phyloP scores from a whole-genome alignment of 1,284 basidiomycete genomes.

The Thecaphora thlaspeos region DNA sequence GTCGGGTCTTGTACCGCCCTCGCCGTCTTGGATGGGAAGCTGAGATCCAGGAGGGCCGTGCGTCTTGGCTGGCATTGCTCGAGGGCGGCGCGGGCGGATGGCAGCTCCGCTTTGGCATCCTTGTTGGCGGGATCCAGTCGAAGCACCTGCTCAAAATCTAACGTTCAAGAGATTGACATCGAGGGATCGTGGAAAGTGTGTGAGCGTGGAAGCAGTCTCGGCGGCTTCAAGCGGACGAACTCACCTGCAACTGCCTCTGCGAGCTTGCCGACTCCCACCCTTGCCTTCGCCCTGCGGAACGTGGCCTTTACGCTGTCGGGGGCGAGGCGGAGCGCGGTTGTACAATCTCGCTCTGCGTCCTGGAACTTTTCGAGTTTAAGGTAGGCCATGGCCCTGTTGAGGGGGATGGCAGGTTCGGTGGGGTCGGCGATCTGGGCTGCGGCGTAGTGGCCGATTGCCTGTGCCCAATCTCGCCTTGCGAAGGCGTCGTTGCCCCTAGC shows the following conservation, averaged over 20 bases:
- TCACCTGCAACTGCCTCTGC: conserved; percentile 2
- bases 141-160: conserved; percentile 10
- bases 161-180: too few relatives aligned
- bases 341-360: conserved; percentile 27
- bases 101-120: conserved; percentile 13
- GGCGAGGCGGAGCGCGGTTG: conserved; percentile 7
- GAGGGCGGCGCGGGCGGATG: conserved; percentile 5
- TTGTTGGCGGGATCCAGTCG: conserved; percentile 11
- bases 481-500: conserved; percentile 24
- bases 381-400: conserved; percentile 31
- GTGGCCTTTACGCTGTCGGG: conserved; percentile 25
- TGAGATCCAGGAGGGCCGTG: conserved; percentile 7
- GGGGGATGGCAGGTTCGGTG: conserved; percentile 21
- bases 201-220: too few relatives aligned
- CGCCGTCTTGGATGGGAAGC: too few relatives aligned
- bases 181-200: too few relatives aligned
- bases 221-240: too few relatives aligned
- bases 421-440: conserved; percentile 16
- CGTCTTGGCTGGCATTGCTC: not conserved
- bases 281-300: conserved; percentile 17
- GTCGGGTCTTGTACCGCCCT: too few relatives aligned
- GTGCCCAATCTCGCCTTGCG: conserved; percentile 12
- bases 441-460: conserved; percentile 19
- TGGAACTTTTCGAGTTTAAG: conserved; percentile 23
- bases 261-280: conserved; percentile 7